These are phyloP conservation scores for Pisolithus sp. DNA, from an alignment of 768 basidiomycete genomes.

Conservation along the genomic window DNA sequence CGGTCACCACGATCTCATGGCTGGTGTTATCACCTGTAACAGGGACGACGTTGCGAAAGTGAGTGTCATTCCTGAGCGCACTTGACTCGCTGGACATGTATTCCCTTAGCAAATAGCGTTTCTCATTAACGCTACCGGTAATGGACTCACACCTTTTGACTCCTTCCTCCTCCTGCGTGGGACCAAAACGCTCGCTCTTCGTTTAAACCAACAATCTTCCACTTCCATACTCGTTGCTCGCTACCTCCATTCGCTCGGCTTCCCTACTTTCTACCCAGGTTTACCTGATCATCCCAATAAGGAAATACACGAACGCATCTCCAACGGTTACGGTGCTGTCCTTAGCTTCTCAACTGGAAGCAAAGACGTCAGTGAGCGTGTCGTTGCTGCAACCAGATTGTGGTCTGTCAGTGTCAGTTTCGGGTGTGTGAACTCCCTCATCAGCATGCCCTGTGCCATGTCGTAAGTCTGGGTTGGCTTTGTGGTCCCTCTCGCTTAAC, in stretches of 20 bases:
- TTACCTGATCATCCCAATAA: conserved; percentile 74
- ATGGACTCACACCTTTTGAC: conserved; percentile 92
- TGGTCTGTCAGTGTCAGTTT: conserved; percentile 99
- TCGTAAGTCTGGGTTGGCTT: conserved; percentile 59
- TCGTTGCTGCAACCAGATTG: conserved; percentile 86
- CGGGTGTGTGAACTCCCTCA: conserved; percentile 95
- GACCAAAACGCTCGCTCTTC: conserved; percentile 90
- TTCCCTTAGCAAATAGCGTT: conserved; percentile 72
- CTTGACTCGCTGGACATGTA: conserved; percentile 1
- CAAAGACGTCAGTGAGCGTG: conserved; percentile 82
- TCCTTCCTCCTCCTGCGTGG: conserved; percentile 94
- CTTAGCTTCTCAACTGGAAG: conserved; percentile 92
- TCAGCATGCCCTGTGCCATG: conserved; percentile 99
- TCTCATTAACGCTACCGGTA: conserved; percentile 88
- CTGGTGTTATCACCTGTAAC: conserved; percentile 90
- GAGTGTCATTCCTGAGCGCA: not conserved
- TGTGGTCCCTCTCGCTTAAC: conserved; percentile 1
- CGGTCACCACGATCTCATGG: conserved; percentile 99
- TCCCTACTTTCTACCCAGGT: conserved; percentile 90
- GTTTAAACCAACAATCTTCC: conserved; percentile 91
- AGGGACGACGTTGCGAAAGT: conserved; percentile 87
- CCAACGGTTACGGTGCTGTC: conserved; percentile 89
- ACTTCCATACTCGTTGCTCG: conserved; percentile 78
- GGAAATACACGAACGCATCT: conserved; percentile 86
- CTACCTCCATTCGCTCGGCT: conserved; percentile 80